Base-by-base conservation (phyloP, 306 rosid genomes). In the Gleditsia sinensis region DNA sequence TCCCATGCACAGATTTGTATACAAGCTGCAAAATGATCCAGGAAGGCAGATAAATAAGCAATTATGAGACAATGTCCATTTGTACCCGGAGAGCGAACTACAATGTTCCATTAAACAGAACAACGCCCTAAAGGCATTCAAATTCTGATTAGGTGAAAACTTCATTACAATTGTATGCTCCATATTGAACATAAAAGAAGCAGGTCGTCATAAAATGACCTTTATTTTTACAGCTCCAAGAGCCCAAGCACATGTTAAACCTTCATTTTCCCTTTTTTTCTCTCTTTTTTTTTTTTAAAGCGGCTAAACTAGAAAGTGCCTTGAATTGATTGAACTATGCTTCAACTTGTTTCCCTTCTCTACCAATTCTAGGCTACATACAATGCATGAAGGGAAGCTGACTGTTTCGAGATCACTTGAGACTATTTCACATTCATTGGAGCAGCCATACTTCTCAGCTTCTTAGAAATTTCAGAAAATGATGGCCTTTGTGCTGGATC, bases 381-480 rank as follows among this genome's bases (percentile, higher is more conserved):
- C 25, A 72, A 69, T 60, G 80, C 61, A 76, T 75, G 78, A 83
- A 72, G 79, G 75, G 70, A 57, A 80, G 25, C 28, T 57, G 68
- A 71, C 67, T 53, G 75, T 71, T 69, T 71, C 75, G 23, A 75
- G 76, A 79, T 28, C 54, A 80, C 48, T 25, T 74, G 75, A 62
- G 34, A 75, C 85, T 83, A 95, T 78, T 91, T 95, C 75, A 95
- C 85, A 81, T 95, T 95, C 98, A 92, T 81, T 33, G 91, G 83
- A 75, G 98, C 96, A 53, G 97, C 99, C 97, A 95, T 95, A 72
- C 68, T 95, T 91, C 99, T 87, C 39, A 95, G 89, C 91, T 88
- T 95, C 89, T 90, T 96, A 24, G 99, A 92, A 61, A 95, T 95
- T 82, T 90, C 97, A 24, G 98, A 84, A 87, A 95, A 95, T 3